Percentiles rank a stretch among this genome's conserved stretches.
Evolutionary conservation across 2,329 filamentous ascomycete species (phyloP).

Genomic region (Claviceps purpurea): DNA sequence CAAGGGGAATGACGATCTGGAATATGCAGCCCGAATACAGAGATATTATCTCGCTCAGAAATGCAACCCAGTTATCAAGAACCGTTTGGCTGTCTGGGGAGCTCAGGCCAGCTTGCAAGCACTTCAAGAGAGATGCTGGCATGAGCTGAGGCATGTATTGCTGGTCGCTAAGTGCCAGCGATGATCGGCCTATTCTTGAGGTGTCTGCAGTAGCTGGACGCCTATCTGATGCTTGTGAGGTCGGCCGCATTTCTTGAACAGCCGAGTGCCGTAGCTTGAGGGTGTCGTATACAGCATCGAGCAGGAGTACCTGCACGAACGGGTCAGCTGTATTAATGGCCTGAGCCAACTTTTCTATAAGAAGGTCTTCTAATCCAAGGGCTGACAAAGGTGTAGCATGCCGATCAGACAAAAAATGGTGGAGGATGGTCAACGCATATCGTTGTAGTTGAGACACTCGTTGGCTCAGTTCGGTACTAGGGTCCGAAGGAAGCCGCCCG

Average conservation of each 20-base stretch:
- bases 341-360: constrained; percentile 55
- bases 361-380: constrained; percentile 54
- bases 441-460: constrained; percentile 56
- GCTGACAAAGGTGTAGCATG: constrained; percentile 44
- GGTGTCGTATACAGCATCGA: constrained; percentile 64
- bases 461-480: constrained; percentile 14
- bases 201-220: constrained; percentile 28
- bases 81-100: constrained; percentile 60
- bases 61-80: constrained; percentile 82
- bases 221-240: constrained; percentile 34
- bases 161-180: constrained; percentile 20
- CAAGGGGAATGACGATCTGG: constrained; percentile 77
- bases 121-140: constrained; percentile 63
- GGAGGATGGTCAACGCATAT: constrained; percentile 54
- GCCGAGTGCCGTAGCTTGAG: constrained; percentile 49
- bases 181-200: constrained; percentile 24
- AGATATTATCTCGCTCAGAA: constrained; percentile 71
- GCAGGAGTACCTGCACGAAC: constrained; percentile 61
- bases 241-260: constrained; percentile 23
- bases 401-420: constrained; percentile 53
- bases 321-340: constrained; percentile 50
- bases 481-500: constrained; percentile 10
- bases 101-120: constrained; percentile 68
- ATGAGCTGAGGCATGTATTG: constrained; percentile 29
- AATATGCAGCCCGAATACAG: constrained; percentile 78